Evolutionary conservation across 192 early-diverging fungal genomes (phyloP), one percentile per base, ranked within the genome.

Genomic region (Mycoemilia scoparia): DNA sequence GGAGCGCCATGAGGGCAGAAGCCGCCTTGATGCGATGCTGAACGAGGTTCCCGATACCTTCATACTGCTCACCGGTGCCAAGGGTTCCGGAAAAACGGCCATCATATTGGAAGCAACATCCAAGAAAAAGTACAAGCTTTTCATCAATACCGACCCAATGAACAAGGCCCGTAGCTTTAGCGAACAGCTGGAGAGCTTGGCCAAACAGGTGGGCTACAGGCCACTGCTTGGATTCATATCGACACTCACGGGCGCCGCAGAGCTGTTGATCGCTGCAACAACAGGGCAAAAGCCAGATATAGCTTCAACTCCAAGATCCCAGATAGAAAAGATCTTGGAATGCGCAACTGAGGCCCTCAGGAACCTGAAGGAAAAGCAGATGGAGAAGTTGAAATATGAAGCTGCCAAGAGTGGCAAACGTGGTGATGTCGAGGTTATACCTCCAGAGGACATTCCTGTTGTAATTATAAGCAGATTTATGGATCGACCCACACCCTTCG

Each of bases 271-370:
- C 8, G 74, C 79, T 5, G 87, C 86, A 4, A 78, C 80, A 0
- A 89, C 86, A 2, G 93, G 93, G 7, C 72, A 79, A 36, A 95
- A 92, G 35, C 73, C 85, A 1, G 75, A 76, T 11, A 57, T 96
- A 5, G 72, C 84, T 3, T 71, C 83, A 17, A 83, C 77, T 3
- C 68, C 77, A 36, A 86, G 88, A 32, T 67, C 68, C 7, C 84
- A 96, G 59, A 63, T 86, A 18, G 66, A 73, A 23, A 66, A 79
- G 24, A 80, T 96, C n/a, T 64, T 96, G 33, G 87, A 89, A 45
- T 67, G 67, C 7, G 51, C 49, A 15, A 57, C 63, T 3, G 48
- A 54, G 24, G 35, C 42, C 7, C 49, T 51, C 10, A 41, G 41
- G 41, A 39, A 60, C 33, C 39, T 55, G 39, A 60, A 39, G 32